Conservation (phyloP, 1,284 basidiomycete genomes). For the Boletus smithii region DNA sequence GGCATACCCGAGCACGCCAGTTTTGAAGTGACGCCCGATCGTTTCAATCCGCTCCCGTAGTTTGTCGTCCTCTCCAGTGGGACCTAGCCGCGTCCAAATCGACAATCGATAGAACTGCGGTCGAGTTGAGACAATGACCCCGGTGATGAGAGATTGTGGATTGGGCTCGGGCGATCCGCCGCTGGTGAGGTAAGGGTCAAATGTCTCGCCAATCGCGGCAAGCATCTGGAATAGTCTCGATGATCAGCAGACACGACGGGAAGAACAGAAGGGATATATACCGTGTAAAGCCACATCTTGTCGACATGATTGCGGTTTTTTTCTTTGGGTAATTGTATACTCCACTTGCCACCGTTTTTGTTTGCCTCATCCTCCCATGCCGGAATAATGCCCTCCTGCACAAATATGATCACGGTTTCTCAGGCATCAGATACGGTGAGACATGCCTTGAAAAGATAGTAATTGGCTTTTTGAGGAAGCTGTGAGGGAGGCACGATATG, state of each 20-base stretch:
- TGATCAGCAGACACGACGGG: constrained; percentile 3
- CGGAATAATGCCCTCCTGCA: constrained; percentile 87
- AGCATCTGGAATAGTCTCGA: constrained; percentile 69
- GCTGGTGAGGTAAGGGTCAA: constrained; percentile 76
- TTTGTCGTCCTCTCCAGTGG: constrained; percentile 53
- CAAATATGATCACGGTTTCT: constrained; percentile 5
- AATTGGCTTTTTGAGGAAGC: constrained; percentile 94
- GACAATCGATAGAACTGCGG: constrained; percentile 95
- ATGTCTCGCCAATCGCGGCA: constrained; percentile 94
- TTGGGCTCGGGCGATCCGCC: constrained; percentile 44
- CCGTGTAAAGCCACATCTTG: constrained; percentile 97
- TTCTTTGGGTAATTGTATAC: constrained; percentile 94
- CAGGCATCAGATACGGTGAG: neutral
- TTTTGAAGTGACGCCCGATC: constrained; percentile 84
- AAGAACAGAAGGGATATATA: constrained; percentile 37
- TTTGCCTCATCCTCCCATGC: constrained; percentile 97
- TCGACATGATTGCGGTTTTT: constrained; percentile 86
- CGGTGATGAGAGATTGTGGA: constrained; percentile 78
- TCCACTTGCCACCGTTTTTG: constrained; percentile 97
- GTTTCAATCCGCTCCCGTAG: constrained; percentile 70
- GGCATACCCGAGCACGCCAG: constrained; percentile 77
- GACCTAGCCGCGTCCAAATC: constrained; percentile 92
- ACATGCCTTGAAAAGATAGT: constrained; percentile 93
- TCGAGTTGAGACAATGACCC: constrained; percentile 92
- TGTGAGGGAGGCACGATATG: constrained; percentile 97